These are phyloP conservation scores for Linum lewisii DNA, from an alignment of 345 rosid genomes.

Conservation along the genomic window DNA sequence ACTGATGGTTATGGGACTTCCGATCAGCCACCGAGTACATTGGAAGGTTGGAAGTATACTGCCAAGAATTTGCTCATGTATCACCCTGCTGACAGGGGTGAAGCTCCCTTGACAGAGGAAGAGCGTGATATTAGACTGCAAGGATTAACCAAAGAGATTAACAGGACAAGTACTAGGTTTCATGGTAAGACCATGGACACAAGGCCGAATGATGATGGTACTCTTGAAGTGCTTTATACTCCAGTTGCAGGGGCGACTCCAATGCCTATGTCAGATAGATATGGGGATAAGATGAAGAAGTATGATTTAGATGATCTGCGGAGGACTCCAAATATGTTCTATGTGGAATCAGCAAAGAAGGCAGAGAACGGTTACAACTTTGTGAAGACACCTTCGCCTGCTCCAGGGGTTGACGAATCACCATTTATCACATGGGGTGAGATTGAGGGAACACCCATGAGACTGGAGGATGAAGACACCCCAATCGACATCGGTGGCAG, in stretches of 20 bases:
- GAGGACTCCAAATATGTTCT: slow-evolving; percentile 73
- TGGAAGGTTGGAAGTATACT: slow-evolving; percentile 81
- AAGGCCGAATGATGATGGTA: slow-evolving; percentile 72
- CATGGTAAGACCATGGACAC: slow-evolving; percentile 84
- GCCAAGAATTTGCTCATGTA: slow-evolving; percentile 95
- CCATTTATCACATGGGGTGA: slow-evolving; percentile 99
- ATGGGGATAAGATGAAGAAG: slow-evolving; percentile 65
- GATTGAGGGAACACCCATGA: slow-evolving; percentile 91
- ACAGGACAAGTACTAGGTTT: slow-evolving; percentile 55
- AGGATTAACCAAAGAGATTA: slow-evolving; percentile 76
- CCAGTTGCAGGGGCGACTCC: slow-evolving; percentile 76
- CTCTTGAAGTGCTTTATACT: slow-evolving; percentile 67
- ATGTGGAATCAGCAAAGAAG: slow-evolving; percentile 62
- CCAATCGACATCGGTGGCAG: slow-evolving; percentile 86
- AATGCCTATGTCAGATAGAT: slow-evolving; percentile 46
- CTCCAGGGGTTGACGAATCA: slow-evolving; percentile 82
- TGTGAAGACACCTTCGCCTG: slow-evolving; percentile 92
- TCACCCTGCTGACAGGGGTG: slow-evolving; percentile 85
- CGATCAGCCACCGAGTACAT: slow-evolving; percentile 77
- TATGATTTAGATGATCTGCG: slow-evolving; percentile 86
- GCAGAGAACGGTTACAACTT: slow-evolving; percentile 81
- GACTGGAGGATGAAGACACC: slow-evolving; percentile 81
- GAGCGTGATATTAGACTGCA: slow-evolving; percentile 56
- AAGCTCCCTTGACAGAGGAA: slow-evolving; percentile 69
- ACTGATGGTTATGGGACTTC: slow-evolving; percentile 96